Conservation (phyloP, 768 basidiomycete species). For the Boletus speciosus region DNA sequence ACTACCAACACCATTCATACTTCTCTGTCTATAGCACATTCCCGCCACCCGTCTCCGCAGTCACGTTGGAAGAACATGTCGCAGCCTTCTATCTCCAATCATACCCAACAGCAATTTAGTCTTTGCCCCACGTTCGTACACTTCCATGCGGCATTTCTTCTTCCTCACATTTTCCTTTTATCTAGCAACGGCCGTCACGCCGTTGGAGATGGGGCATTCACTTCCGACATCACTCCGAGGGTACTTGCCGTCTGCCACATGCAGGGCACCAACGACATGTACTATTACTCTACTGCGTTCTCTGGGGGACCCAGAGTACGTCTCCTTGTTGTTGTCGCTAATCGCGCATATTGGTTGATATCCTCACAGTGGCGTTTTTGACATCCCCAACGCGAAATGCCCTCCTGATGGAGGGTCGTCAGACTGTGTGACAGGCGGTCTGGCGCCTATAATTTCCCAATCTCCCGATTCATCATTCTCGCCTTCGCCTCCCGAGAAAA, state of each 20-base stretch:
- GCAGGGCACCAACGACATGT: constrained; percentile 76
- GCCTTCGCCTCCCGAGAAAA: constrained; percentile 27
- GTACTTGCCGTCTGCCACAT: constrained; percentile 85
- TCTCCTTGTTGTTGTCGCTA: constrained; percentile 10
- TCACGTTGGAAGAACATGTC: constrained; percentile 89
- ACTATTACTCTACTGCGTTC: constrained; percentile 92
- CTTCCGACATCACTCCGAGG: constrained; percentile 71
- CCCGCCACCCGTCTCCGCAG: constrained; percentile 21
- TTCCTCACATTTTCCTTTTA: constrained; percentile 11
- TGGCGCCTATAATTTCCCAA: constrained; percentile 60
- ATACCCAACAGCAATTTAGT: constrained; percentile 80
- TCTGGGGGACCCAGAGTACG: constrained; percentile 88
- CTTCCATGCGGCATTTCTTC: not conserved
- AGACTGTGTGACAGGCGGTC: constrained; percentile 92
- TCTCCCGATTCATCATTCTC: constrained; percentile 35
- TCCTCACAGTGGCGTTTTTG: constrained; percentile 86
- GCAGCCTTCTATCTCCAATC: constrained; percentile 67
- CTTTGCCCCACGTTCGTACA: constrained; percentile 83
- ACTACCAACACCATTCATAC: not conserved
- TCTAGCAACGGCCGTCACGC: constrained; percentile 89
- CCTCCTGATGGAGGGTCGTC: constrained; percentile 95
- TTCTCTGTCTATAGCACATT: not conserved
- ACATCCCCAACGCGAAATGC: constrained; percentile 88
- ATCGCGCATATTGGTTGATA: constrained; percentile 2
- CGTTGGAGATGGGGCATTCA: constrained; percentile 96